phyloP scores from a whole-genome alignment of 225 moss, liverwort and hornwort species.

The Physcomitrellopsis africana region DNA sequence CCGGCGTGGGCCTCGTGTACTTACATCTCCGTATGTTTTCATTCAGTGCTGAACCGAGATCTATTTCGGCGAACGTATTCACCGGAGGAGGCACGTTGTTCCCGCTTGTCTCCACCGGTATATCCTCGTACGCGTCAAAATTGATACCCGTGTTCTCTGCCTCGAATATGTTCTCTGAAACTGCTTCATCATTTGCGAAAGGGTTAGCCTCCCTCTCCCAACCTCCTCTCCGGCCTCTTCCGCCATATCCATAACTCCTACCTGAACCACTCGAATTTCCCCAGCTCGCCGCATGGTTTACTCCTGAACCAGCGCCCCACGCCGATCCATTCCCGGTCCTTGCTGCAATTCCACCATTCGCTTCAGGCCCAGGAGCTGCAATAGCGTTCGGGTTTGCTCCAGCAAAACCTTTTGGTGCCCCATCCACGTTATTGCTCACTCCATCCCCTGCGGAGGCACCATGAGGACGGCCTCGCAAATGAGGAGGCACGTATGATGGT shows the following conservation, averaged over 20 bases:
- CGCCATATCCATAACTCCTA: constrained; percentile 54
- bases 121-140: constrained; percentile 98
- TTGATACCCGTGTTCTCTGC: constrained; percentile 98
- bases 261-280: constrained; percentile 64
- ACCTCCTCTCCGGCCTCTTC: constrained; percentile 59
- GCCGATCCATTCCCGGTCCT: constrained; percentile 40
- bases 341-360: constrained; percentile 39
- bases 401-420: constrained; percentile 41
- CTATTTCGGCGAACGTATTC: constrained; percentile 96
- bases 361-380: constrained; percentile 35
- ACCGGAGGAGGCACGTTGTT: constrained; percentile 89
- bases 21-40: constrained; percentile 98
- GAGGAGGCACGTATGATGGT: constrained; percentile 93
- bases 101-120: constrained; percentile 97
- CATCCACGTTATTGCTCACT: constrained; percentile 26
- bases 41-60: constrained; percentile 89
- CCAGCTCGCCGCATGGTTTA: constrained; percentile 69
- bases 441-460: constrained; percentile 49
- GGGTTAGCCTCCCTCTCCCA: constrained; percentile 97
- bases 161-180: constrained; percentile 71
- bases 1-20: constrained; percentile 95
- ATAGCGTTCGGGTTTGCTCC: constrained; percentile 58
- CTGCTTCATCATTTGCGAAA: constrained; percentile 78
- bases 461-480: constrained; percentile 86
- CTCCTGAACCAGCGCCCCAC: constrained; percentile 44